phyloP scores from a whole-genome alignment of 192 early-diverging fungal genomes.

The Backusella tuberculispora region DNA sequence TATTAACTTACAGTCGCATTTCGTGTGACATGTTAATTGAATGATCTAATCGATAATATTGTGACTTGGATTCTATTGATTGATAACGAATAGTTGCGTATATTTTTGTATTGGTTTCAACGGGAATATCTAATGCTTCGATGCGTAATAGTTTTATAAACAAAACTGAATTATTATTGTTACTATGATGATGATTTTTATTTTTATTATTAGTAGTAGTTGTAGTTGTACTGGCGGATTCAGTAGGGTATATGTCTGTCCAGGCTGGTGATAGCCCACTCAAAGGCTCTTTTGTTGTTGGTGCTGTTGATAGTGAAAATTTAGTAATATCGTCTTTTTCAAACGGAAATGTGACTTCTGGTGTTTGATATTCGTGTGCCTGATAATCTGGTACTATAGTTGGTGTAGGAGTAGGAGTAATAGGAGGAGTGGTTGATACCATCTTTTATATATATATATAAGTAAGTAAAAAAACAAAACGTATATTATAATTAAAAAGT shows the following conservation, averaged over 20 bases:
- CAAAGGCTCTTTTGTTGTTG: not conserved
- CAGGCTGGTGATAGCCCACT: not conserved
- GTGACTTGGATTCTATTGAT: conserved; percentile 5
- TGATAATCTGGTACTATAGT: not conserved
- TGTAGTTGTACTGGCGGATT: not conserved
- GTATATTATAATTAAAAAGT: not conserved
- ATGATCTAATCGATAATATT: not conserved
- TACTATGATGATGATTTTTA: not conserved
- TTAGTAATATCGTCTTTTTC: not conserved
- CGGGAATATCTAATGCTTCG: not conserved
- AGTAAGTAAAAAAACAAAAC: too few species aligned
- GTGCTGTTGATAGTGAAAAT: not conserved
- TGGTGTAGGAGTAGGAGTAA: not conserved
- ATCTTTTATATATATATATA: not conserved
- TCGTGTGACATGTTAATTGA: conserved; percentile 12
- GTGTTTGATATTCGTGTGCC: not conserved
- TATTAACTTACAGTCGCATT: not conserved
- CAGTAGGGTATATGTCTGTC: conserved; percentile 6
- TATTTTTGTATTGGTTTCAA: not conserved
- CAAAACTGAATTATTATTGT: not conserved
- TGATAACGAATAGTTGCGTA: conserved; percentile 12
- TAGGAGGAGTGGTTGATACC: not conserved
- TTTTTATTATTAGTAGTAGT: not conserved
- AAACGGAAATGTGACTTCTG: not conserved
- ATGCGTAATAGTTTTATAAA: not conserved